Percentiles rank a stretch among this genome's conserved stretches.
Conservation (phyloP, 805 yeast species). For the Pichia ethanolica region DNA sequence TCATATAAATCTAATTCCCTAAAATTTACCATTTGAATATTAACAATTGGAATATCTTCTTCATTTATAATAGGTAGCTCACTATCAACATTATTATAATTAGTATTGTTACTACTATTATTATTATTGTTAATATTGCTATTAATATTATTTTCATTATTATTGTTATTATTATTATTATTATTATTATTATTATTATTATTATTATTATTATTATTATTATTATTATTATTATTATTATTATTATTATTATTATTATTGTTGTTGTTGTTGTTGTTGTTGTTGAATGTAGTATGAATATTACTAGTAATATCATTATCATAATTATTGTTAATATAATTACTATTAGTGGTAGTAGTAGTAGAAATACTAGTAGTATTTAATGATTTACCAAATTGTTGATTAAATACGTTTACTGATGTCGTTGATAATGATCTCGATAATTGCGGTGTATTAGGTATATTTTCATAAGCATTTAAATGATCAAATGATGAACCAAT, state of each 20-base stretch:
- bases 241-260: neutral
- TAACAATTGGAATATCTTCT: slow-evolving; percentile 25
- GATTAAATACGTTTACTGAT: slow-evolving; percentile 18
- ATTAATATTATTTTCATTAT: too few relatives aligned
- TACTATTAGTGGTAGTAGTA: neutral
- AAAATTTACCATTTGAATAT: slow-evolving; percentile 40
- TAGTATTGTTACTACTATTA: neutral
- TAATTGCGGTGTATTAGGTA: neutral
- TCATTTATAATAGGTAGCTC: too few relatives aligned
- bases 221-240: neutral
- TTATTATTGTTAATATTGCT: too few relatives aligned
- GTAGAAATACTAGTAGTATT: neutral
- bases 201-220: neutral
- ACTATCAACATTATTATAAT: neutral
- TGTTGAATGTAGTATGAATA: too few relatives aligned
- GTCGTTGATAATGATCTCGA: slow-evolving; percentile 12
- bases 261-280: too few relatives aligned
- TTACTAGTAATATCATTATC: too few relatives aligned
- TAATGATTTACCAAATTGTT: slow-evolving; percentile 17
- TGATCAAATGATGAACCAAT: neutral
- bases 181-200: neutral
- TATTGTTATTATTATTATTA: neutral
- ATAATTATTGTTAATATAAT: too few relatives aligned
- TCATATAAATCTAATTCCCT: slow-evolving; percentile 38
- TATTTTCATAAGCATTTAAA: neutral